Conservation (phyloP, 140 eudicot species). For the Ambrosia hybrid region DNA sequence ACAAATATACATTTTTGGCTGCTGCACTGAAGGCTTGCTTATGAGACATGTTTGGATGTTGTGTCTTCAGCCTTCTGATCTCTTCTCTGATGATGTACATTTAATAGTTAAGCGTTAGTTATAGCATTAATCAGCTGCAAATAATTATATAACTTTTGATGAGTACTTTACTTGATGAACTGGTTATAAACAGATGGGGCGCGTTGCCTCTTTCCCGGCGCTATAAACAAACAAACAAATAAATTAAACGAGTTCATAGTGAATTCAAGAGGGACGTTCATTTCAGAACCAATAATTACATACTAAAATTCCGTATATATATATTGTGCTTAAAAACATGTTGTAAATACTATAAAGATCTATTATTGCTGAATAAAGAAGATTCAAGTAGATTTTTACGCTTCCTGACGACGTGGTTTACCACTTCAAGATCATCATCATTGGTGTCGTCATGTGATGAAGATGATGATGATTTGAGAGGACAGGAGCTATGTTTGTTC, state of each 20-base stretch:
- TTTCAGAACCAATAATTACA: too few species aligned
- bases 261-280: neutral
- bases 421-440: constrained; percentile 37
- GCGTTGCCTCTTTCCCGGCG: constrained; percentile 90
- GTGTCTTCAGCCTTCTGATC: constrained; percentile 75
- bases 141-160: constrained; percentile 2
- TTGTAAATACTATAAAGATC: too few species aligned
- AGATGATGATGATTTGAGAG: constrained; percentile 47
- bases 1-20: constrained; percentile 73
- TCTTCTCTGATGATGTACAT: constrained; percentile 58
- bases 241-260: neutral
- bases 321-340: too few species aligned
- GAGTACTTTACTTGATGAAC: constrained; percentile 68
- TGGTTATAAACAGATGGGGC: constrained; percentile 82
- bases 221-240: constrained; percentile 35
- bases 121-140: neutral
- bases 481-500: constrained; percentile 44
- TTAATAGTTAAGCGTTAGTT: constrained; percentile 11
- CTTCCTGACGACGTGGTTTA: constrained; percentile 48
- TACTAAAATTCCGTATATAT: too few species aligned
- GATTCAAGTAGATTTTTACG: constrained; percentile 38
- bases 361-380: neutral
- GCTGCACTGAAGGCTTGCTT: constrained; percentile 97
- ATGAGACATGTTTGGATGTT: constrained; percentile 78
- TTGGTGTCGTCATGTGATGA: constrained; percentile 61